Conservation (phyloP, 1,139 yeast species). For the Debaryomycetaceae sp. region DNA sequence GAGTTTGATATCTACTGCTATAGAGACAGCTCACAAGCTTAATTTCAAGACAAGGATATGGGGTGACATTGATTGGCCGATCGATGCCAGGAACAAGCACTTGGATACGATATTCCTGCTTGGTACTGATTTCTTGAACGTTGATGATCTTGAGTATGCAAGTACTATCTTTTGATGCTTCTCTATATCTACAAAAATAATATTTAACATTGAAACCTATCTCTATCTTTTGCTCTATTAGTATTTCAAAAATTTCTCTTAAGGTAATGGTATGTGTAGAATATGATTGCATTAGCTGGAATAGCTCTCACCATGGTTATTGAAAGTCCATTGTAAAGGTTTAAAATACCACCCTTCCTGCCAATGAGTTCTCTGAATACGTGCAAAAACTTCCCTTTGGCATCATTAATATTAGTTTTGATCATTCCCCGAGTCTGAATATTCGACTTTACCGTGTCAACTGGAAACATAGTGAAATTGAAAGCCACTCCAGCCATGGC, state of each 20-base stretch:
- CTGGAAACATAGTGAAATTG: constrained; percentile 79
- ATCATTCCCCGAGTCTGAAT: constrained; percentile 64
- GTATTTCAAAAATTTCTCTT: constrained; percentile 36
- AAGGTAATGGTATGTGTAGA: constrained; percentile 71
- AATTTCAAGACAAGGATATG: constrained; percentile 40
- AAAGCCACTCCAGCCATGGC: constrained; percentile 84
- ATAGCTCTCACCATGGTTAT: constrained; percentile 78
- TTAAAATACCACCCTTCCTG: constrained; percentile 54
- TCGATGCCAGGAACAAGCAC: constrained; percentile 25
- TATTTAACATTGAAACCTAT: background rate
- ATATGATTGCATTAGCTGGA: constrained; percentile 88
- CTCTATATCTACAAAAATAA: background rate
- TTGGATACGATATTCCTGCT: constrained; percentile 21
- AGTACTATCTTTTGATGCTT: constrained; percentile 15
- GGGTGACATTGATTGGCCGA: constrained; percentile 46
- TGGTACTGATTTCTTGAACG: constrained; percentile 40
- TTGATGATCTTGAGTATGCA: constrained; percentile 33
- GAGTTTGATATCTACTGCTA: constrained; percentile 14
- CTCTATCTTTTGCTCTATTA: too few species aligned
- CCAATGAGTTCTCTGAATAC: constrained; percentile 28
- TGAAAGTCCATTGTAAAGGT: constrained; percentile 81
- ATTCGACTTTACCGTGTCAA: constrained; percentile 84
- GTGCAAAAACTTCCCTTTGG: constrained; percentile 30
- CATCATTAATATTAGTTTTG: constrained; percentile 11
- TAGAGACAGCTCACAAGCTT: constrained; percentile 33